Conservation (phyloP, 805 yeast genomes). For the Komagataella populi region DNA sequence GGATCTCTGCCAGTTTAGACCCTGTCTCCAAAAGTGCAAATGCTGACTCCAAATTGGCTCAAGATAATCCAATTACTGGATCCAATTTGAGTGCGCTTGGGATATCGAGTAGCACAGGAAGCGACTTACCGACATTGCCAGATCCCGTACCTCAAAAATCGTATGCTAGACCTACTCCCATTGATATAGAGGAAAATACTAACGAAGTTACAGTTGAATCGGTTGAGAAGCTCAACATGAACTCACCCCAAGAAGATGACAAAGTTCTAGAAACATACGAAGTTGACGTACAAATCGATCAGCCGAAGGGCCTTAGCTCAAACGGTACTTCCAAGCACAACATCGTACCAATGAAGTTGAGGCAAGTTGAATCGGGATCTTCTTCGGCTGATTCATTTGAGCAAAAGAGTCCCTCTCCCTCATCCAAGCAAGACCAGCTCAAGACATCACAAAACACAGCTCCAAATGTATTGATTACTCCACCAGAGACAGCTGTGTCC, state of each 20-base stretch:
- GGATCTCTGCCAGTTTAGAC: neutral
- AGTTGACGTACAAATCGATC: neutral
- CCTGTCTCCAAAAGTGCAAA: constrained; percentile 15
- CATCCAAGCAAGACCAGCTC: neutral
- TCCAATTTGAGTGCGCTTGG: neutral
- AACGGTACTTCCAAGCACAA: neutral
- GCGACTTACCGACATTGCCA: neutral
- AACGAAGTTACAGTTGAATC: constrained; percentile 5
- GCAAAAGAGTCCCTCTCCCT: neutral
- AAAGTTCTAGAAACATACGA: neutral
- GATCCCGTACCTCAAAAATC: neutral
- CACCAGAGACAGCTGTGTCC: neutral
- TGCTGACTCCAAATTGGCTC: constrained; percentile 26
- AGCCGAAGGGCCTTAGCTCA: neutral
- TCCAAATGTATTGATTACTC: neutral
- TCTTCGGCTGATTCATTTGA: neutral
- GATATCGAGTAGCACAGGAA: neutral
- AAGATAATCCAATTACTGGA: constrained; percentile 22
- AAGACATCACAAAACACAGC: neutral
- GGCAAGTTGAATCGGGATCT: neutral
- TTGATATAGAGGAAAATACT: constrained; percentile 1
- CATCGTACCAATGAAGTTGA: neutral
- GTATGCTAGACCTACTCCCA: neutral
- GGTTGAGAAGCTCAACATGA: constrained; percentile 2
- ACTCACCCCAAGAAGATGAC: constrained; percentile 4